Percentiles rank a stretch among this genome's conserved stretches.
phyloP scores from a whole-genome alignment of 495 filamentous ascomycete genomes.

The Staphylotrichum longicolle region DNA sequence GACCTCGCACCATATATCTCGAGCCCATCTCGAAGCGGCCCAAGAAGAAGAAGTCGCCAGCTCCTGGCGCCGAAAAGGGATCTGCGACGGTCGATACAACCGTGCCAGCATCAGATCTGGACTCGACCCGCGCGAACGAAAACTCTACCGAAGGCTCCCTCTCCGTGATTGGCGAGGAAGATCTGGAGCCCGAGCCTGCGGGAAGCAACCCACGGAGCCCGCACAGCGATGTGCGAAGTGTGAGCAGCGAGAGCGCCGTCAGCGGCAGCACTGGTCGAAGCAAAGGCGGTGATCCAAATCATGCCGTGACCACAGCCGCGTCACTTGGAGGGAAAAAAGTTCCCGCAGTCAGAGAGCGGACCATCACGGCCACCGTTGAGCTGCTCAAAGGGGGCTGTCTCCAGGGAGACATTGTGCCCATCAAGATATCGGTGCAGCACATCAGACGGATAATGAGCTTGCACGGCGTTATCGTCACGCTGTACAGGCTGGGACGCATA shows the following conservation, averaged over 20 bases:
- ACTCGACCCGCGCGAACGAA: conserved; percentile 41
- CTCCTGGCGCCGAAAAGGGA: conserved; percentile 26
- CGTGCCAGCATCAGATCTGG: conserved; percentile 38
- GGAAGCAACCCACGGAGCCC: conserved; percentile 32
- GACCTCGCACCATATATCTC: conserved; percentile 73
- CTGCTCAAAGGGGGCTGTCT: conserved; percentile 79
- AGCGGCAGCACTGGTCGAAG: conserved; percentile 45
- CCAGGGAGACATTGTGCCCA: conserved; percentile 75
- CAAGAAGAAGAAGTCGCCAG: conserved; percentile 49
- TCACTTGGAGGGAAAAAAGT: conserved; percentile 22
- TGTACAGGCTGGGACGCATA: conserved; percentile 88
- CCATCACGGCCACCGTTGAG: conserved; percentile 85
- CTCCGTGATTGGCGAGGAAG: conserved; percentile 41
- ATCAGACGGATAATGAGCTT: conserved; percentile 83
- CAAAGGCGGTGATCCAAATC: conserved; percentile 35
- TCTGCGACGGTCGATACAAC: conserved; percentile 29
- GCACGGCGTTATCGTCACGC: conserved; percentile 87
- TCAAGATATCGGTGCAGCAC: conserved; percentile 80
- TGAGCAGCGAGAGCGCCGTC: conserved; percentile 47
- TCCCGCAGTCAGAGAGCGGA: conserved; percentile 50
- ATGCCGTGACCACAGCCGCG: conserved; percentile 5
- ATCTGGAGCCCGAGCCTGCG: conserved; percentile 29
- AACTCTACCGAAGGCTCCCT: conserved; percentile 44
- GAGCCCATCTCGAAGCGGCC: conserved; percentile 64
- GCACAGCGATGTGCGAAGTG: conserved; percentile 46